Evolutionary conservation across 2,329 filamentous ascomycete species (phyloP), one percentile per base, ranked within the genome.

Genomic region (Sarocladiaceae sp.): DNA sequence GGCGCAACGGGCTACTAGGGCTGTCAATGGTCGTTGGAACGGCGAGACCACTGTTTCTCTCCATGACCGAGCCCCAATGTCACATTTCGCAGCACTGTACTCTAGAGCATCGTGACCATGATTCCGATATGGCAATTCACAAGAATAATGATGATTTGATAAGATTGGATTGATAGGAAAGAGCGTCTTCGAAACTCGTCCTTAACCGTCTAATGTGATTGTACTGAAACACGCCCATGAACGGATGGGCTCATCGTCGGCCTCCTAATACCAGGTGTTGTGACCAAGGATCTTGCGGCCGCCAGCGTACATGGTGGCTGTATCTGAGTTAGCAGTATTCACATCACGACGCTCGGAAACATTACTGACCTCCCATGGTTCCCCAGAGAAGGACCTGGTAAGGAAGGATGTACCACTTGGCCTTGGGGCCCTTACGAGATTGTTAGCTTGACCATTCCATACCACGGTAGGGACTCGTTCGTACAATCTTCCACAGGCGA

Each of bases 401-500:
- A 61, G 86, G 86, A 57, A 82, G 78, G 62, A 91, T 73, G 67
- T 88, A 69, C 61, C 73, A 66, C 65, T 75, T 80, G 77, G 84
- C 86, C 66, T 83, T 81, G 59, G 83, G 73, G 74, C 80, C 74
- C 84, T 89, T 65, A 59, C 28, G 18, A 10, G 51, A 28, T 50
- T 25, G 18, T 50, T 50, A 50, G 47, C 31, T n/a, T 28, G 8
- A 31, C n/a, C 11, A 23, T 29, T 13, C n/a, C 4, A n/a, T 10
- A 18, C 20, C 20, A 8, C 7, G 4, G 3, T 18, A 6, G 26
- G 23, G n/a, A 23, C 12, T 53, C 53, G 50, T 26, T 53, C 86
- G 69, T 79, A 92, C 88, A 73, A 91, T 90, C 71, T 81, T 76
- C 88, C 88, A 92, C 68, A 89, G 71, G 64, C 88, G 83, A 60